Percentiles rank a stretch among this genome's conserved stretches.
These are phyloP conservation scores for Penicillium paxilli DNA, from an alignment of 495 filamentous ascomycete genomes.

Conservation along the genomic window DNA sequence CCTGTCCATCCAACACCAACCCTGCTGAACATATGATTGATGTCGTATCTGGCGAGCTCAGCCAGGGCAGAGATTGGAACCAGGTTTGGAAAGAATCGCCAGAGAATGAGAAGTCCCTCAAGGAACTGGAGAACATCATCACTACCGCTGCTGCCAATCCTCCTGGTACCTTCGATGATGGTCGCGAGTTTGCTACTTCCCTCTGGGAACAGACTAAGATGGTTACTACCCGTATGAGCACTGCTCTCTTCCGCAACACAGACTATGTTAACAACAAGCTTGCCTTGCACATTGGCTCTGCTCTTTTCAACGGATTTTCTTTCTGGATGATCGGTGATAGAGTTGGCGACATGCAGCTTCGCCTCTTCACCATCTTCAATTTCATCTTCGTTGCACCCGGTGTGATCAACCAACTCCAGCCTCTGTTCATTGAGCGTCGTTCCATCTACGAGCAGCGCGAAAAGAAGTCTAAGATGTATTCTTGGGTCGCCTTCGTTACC, in stretches of 20 bases:
- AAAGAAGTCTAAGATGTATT: constrained; percentile 54
- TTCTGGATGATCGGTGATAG: constrained; percentile 40
- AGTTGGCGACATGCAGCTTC: constrained; percentile 30
- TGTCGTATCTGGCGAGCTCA: constrained; percentile 55
- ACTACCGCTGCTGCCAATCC: constrained; percentile 34
- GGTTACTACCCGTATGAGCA: constrained; percentile 58
- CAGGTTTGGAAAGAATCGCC: constrained; percentile 62
- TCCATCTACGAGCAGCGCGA: constrained; percentile 54
- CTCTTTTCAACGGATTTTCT: constrained; percentile 43
- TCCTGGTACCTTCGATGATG: constrained; percentile 34
- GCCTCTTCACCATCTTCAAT: constrained; percentile 50
- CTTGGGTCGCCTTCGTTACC: constrained; percentile 55
- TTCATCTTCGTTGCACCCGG: constrained; percentile 52
- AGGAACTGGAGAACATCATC: constrained; percentile 58
- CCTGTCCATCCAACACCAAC: constrained; percentile 70
- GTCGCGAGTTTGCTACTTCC: constrained; percentile 58
- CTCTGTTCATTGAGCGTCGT: constrained; percentile 53
- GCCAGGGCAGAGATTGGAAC: constrained; percentile 56
- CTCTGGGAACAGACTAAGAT: constrained; percentile 56
- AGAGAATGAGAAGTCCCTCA: constrained; percentile 39
- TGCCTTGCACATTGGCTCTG: constrained; percentile 32
- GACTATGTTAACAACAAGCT: constrained; percentile 69
- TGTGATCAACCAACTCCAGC: constrained; percentile 52
- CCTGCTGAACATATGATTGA: constrained; percentile 95
- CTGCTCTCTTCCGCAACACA: constrained; percentile 59